phyloP scores from a whole-genome alignment of 495 filamentous ascomycete genomes.

The Ramalina peruviana region DNA sequence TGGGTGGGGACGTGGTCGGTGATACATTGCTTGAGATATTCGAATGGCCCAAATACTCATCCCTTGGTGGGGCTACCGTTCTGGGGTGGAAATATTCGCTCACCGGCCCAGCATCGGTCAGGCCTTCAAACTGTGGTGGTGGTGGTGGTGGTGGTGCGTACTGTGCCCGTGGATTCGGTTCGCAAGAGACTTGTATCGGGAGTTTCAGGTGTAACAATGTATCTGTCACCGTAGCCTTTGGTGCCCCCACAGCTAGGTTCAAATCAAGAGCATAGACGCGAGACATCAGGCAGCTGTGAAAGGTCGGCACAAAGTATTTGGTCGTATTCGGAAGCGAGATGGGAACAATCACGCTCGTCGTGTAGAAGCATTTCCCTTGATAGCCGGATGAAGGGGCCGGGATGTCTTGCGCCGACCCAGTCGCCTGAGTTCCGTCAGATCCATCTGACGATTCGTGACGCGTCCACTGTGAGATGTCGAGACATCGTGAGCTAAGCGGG shows the following conservation, averaged over 20 bases:
- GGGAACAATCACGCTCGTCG: slow-evolving; percentile 55
- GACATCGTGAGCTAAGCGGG: slow-evolving; percentile 47
- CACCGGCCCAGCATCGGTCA: slow-evolving; percentile 13
- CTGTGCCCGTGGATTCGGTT: slow-evolving; percentile 9
- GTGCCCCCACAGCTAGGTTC: slow-evolving; percentile 44
- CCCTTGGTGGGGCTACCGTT: slow-evolving; percentile 9
- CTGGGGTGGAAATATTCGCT: slow-evolving; percentile 7
- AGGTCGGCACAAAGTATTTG: slow-evolving; percentile 71
- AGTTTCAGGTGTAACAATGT: slow-evolving; percentile 50
- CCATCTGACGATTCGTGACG: slow-evolving; percentile 26
- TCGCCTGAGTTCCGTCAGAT: slow-evolving; percentile 7
- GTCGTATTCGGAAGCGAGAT: slow-evolving; percentile 51
- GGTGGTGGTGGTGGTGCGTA: slow-evolving; percentile 5
- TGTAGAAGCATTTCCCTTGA: slow-evolving; percentile 41
- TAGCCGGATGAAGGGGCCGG: slow-evolving; percentile 30
- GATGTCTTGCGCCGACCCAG: slow-evolving; percentile 20
- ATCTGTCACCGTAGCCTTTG: slow-evolving; percentile 37
- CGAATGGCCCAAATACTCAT: slow-evolving; percentile 7
- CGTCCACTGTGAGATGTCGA: slow-evolving; percentile 54
- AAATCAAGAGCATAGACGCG: slow-evolving; percentile 68
- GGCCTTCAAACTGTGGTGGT: slow-evolving; percentile 7
- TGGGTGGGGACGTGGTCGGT: not conserved
- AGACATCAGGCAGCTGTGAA: slow-evolving; percentile 73
- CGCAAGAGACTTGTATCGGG: slow-evolving; percentile 57
- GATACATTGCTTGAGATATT: not conserved